phyloP scores from a whole-genome alignment of 1,284 basidiomycete genomes.

The Fomitopsis pinicola region DNA sequence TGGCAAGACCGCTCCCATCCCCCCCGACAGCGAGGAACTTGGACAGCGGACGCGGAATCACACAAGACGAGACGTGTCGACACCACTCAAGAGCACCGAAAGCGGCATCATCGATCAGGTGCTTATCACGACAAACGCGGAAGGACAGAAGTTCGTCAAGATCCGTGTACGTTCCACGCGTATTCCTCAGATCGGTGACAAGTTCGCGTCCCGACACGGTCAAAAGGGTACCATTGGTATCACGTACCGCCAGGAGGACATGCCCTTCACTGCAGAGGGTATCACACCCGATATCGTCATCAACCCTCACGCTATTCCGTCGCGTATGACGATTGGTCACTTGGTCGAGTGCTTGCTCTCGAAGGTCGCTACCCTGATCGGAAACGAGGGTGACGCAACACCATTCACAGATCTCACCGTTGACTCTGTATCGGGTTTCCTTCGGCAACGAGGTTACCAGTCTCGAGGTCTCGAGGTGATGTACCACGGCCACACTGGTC shows the following conservation, averaged over 20 bases:
- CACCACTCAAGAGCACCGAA: constrained; percentile 96
- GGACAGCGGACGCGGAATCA: constrained; percentile 92
- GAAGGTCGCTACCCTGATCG: constrained; percentile 94
- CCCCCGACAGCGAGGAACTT: constrained; percentile 94
- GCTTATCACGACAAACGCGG: constrained; percentile 91
- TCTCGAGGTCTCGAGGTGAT: constrained; percentile 96
- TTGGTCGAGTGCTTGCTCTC: constrained; percentile 97
- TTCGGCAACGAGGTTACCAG: constrained; percentile 87
- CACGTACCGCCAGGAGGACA: constrained; percentile 98
- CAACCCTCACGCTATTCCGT: constrained; percentile 99
- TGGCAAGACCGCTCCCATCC: constrained; percentile 97
- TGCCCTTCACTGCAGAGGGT: constrained; percentile 98
- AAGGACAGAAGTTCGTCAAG: constrained; percentile 98
- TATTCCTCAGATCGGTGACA: constrained; percentile 97
- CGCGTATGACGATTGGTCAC: constrained; percentile 99
- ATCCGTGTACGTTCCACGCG: constrained; percentile 94
- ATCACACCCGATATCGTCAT: constrained; percentile 97
- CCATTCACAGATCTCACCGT: constrained; percentile 99
- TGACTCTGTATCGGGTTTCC: constrained; percentile 85
- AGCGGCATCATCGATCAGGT: constrained; percentile 98
- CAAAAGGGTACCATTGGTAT: constrained; percentile 99
- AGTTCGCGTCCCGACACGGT: constrained; percentile 98
- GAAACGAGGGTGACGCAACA: constrained; percentile 97
- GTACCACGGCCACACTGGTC: constrained; percentile 98
- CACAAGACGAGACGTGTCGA: constrained; percentile 92